Evolutionary conservation across 768 basidiomycete genomes (phyloP).

Genomic region (Leccinum broughii): DNA sequence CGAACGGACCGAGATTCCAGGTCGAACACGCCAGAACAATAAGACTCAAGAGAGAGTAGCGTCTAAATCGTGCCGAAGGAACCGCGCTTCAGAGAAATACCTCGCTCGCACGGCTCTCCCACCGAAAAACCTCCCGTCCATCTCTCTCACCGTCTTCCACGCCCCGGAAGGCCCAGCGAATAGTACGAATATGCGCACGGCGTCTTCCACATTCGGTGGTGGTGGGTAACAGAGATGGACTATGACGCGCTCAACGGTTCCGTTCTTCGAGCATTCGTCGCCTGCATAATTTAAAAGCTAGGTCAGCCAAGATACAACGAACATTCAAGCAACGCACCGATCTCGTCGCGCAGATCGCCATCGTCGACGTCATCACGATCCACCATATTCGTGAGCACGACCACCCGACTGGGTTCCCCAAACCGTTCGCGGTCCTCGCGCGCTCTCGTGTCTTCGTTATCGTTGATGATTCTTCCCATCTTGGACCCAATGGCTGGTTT

Average conservation of each 20-base stretch:
- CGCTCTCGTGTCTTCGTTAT: conserved; percentile 79
- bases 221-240: conserved; percentile 76
- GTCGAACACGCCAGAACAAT: neutral
- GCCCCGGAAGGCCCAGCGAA: conserved; percentile 92
- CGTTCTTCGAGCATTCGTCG: conserved; percentile 90
- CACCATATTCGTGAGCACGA: conserved; percentile 91
- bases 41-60: conserved; percentile 27
- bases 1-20: neutral
- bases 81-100: conserved; percentile 71
- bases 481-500: conserved; percentile 52
- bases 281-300: conserved; percentile 42
- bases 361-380: conserved; percentile 81
- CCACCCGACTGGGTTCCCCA: conserved; percentile 87
- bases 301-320: neutral
- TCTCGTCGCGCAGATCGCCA: conserved; percentile 82
- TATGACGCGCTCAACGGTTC: conserved; percentile 87
- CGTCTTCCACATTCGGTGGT: conserved; percentile 68
- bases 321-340: conserved; percentile 52
- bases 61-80: conserved; percentile 53
- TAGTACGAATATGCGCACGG: conserved; percentile 87
- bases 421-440: conserved; percentile 78
- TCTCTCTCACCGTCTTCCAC: conserved; percentile 92
- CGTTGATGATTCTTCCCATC: conserved; percentile 89
- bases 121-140: conserved; percentile 92
- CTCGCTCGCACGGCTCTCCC: conserved; percentile 80